Percentiles rank a stretch among this genome's conserved stretches.
phyloP scores from a whole-genome alignment of 192 early-diverging fungal species.

The Dissophora ornata region DNA sequence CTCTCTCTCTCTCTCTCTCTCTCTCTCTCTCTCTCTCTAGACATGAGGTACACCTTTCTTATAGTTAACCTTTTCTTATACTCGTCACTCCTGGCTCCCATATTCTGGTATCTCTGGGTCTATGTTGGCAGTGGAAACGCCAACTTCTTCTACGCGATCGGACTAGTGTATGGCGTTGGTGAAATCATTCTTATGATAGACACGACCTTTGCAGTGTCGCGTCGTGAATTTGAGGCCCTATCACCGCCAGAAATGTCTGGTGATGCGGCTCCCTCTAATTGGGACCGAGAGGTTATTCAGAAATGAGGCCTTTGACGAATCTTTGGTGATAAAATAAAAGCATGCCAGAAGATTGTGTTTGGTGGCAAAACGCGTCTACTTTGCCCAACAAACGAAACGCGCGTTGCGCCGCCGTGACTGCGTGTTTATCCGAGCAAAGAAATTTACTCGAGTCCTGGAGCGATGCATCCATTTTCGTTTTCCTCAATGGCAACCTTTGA shows the following conservation, averaged over 20 bases:
- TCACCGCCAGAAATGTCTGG: conserved; percentile 24
- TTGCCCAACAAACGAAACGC: too few species aligned
- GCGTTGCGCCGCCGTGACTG: too few species aligned
- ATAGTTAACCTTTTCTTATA: conserved; percentile 77
- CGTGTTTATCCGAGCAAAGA: too few species aligned
- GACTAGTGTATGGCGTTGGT: conserved; percentile 88
- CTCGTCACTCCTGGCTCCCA: conserved; percentile 82
- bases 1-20: too few species aligned
- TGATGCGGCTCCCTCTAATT: conserved; percentile 4
- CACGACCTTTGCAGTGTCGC: conserved; percentile 77
- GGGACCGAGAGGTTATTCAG: conserved; percentile 42
- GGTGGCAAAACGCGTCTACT: too few species aligned
- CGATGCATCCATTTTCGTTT: too few species aligned
- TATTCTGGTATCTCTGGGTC: conserved; percentile 97
- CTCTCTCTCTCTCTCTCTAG: too few species aligned
- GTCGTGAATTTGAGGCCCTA: conserved; percentile 80
- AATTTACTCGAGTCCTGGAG: too few species aligned
- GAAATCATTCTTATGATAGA: conserved; percentile 91
- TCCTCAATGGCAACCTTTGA: conserved; percentile 41
- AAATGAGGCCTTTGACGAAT: too few species aligned
- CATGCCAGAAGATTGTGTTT: too few species aligned
- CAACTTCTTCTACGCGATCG: conserved; percentile 98
- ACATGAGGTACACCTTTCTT: conserved; percentile 86
- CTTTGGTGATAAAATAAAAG: too few species aligned
- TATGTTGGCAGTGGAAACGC: conserved; percentile 96